phyloP scores from a whole-genome alignment of 495 filamentous ascomycete genomes.

The Bathelium albidoporum region DNA sequence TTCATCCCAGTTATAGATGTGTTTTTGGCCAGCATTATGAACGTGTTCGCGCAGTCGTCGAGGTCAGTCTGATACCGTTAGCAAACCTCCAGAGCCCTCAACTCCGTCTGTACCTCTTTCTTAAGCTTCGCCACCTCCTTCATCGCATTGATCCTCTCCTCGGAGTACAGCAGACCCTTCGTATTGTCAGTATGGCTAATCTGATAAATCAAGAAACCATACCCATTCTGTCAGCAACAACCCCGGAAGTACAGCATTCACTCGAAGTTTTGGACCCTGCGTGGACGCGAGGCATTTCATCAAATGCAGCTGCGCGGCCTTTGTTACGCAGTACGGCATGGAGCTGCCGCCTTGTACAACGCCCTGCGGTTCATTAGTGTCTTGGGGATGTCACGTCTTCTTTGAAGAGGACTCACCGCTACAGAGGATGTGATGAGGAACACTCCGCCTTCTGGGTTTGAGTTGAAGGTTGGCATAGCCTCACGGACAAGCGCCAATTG shows the following conservation, averaged over 20 bases:
- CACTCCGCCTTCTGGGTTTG: constrained; percentile 57
- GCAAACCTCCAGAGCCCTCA: background rate
- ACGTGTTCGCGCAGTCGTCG: constrained; percentile 33
- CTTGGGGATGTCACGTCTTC: background rate
- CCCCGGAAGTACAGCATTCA: constrained; percentile 60
- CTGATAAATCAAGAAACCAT: constrained; percentile 8
- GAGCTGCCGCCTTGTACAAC: constrained; percentile 42
- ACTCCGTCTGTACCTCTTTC: constrained; percentile 18
- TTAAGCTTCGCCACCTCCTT: constrained; percentile 29
- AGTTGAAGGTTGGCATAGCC: constrained; percentile 54
- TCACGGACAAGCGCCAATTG: constrained; percentile 51
- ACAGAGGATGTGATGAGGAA: constrained; percentile 59
- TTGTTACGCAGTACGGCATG: constrained; percentile 57
- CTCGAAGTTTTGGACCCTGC: constrained; percentile 53
- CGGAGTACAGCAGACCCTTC: constrained; percentile 26
- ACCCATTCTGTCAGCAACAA: constrained; percentile 68
- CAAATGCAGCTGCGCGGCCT: constrained; percentile 58
- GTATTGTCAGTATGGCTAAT: background rate
- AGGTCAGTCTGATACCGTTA: constrained; percentile 21
- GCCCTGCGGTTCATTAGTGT: constrained; percentile 27
- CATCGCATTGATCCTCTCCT: constrained; percentile 17
- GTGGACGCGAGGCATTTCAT: constrained; percentile 62
- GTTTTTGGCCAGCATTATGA: constrained; percentile 31
- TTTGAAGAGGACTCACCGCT: constrained; percentile 31
- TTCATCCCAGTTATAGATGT: constrained; percentile 33